phyloP scores from a whole-genome alignment of 2,329 filamentous ascomycete genomes.

The Fusarium setosum region DNA sequence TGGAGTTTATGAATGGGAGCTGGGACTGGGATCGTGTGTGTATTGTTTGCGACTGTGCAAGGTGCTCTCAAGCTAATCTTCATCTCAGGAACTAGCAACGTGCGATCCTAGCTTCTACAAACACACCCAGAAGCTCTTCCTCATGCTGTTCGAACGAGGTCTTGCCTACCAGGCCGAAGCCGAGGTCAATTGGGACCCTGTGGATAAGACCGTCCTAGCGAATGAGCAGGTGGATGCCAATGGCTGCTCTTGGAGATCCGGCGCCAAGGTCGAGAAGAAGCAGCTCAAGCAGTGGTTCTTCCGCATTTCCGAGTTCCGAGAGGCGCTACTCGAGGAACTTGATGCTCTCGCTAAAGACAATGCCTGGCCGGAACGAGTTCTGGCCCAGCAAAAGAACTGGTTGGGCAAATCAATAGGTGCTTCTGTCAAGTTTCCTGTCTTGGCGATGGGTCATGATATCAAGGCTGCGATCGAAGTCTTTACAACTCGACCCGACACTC shows the following conservation, averaged over 20 bases:
- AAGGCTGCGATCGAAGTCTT: conserved; percentile 75
- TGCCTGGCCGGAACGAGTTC: conserved; percentile 84
- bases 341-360: conserved; percentile 70
- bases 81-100: conserved; percentile 79
- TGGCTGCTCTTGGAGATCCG: conserved; percentile 88
- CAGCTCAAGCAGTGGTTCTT: conserved; percentile 91
- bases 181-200: conserved; percentile 89
- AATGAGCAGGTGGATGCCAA: conserved; percentile 94
- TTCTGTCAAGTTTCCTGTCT: conserved; percentile 75
- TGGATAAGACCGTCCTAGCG: conserved; percentile 89
- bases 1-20: conserved; percentile 80
- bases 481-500: conserved; percentile 86
- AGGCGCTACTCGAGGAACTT: conserved; percentile 77
- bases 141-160: conserved; percentile 78
- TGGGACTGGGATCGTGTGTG: conserved; percentile 87
- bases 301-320: conserved; percentile 82
- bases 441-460: conserved; percentile 54
- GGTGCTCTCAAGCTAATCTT: conserved; percentile 1
- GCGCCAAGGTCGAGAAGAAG: conserved; percentile 83
- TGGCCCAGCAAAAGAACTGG: conserved; percentile 90
- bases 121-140: conserved; percentile 88
- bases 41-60: conserved; percentile 29
- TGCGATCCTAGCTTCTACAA: conserved; percentile 89
- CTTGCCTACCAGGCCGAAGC: conserved; percentile 87
- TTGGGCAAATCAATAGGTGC: conserved; percentile 83